Base-by-base conservation (phyloP, 129 eudicot genomes). In the Lactuca sativa region DNA sequence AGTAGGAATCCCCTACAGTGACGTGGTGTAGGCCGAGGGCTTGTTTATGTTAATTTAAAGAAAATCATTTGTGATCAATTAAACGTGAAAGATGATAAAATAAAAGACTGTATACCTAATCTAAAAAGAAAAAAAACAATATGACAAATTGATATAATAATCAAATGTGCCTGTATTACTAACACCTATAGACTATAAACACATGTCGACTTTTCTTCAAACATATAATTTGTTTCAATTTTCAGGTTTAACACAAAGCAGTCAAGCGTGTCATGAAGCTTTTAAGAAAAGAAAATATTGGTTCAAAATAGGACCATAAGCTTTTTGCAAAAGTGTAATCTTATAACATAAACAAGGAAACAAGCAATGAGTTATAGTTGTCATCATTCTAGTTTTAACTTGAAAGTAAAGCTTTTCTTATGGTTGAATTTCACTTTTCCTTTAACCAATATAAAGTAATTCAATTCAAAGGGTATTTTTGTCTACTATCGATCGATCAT, bases 381-480 rank as follows among this genome's bases (percentile, higher is more conserved):
- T 56, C 62, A 64, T 64, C 69, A 64, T 64, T 64, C 55, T 34
- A 33, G 11, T 33, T 67, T 36, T 67, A 67, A 67, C 72, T 67
- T 67, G 37, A 33, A 61, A 67, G 72, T 67, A 67, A 67, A 67
- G 72, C 32, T 52, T 67, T 67, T 67, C 52, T 53, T 67, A 34
- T 52, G 9, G 48, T 67, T 67, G 49, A 33, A 41, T 43, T 64
- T 64, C 8, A 43, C 55, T 33, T 67, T 67, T 32, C 49, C 72
- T 67, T 67, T 66, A 66, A 49, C 61, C 61, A 51, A 31, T 18
- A 16, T 6, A 32, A 66, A n/a, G 9, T 51, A 49, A 6, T 37
- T 11, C 2, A 15, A 41, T 33, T 40, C 21, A 16, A 38, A 36
- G 15, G n/a, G 52, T 47, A 47, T 12, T 47, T 47, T 47, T 47